Evolutionary conservation across 345 rosid species (phyloP), one percentile per base, ranked within the genome.

Genomic region (Xanthoceras sorbifolium): DNA sequence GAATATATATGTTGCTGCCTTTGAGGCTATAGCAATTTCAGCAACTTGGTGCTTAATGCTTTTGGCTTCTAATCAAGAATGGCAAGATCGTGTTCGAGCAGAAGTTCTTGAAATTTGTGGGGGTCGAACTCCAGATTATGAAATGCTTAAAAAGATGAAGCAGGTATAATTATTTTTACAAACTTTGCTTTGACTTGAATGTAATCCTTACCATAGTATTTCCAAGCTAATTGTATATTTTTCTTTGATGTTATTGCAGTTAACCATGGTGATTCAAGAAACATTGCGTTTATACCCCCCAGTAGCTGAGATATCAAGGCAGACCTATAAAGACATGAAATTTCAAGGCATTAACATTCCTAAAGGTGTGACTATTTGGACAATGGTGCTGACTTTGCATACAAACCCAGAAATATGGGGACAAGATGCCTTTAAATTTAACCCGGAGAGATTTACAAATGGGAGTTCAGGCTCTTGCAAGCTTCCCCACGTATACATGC

Each of bases 371-470:
- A 85, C 78, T 6, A 23, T 87, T 44, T 84, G 87, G 89, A 73
- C 79, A 0, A 11, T 81, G 5, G 71, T 72, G 14, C 7, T 78
- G 20, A 46, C 82, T 28, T 31, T 84, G 31, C 88, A 88, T 52
- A 78, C 82, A 11, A 86, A 89, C 61, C 89, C 90, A 0, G 82
- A 85, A 71, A 80, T 79, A 32, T 87, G 92, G 92, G 89, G 92
- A 25, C 31, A 77, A 0, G 90, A 87, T 28, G 74, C 90, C 0
- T 67, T 74, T 48, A 59, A 5, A 1, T 89, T 86, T 81, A 79
- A 80, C 5, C 89, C 90, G 0, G 78, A 74, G 0, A 76, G 90
- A 54, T 86, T 86, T 68, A 75, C 64, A 3, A 72, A 86, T 28
- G 89, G 90, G 34, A 66, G 83, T 20, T 25, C 76, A 0, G 82